phyloP scores from a whole-genome alignment of 2,329 filamentous ascomycete genomes.

The Aspergillus awamori region DNA sequence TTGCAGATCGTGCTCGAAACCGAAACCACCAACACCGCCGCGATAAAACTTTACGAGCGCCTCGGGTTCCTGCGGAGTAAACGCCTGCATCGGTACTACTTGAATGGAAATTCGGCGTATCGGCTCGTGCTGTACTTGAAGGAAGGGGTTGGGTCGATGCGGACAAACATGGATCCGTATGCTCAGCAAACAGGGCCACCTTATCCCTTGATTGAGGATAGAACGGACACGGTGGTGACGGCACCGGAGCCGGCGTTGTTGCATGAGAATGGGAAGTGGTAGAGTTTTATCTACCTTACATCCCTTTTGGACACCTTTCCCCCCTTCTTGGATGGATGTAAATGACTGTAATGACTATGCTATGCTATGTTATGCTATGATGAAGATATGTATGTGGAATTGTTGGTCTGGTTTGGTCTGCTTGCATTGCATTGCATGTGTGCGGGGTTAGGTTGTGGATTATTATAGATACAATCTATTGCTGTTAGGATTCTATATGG shows the following conservation, averaged over 20 bases:
- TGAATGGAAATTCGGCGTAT: conserved; percentile 95
- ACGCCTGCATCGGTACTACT: conserved; percentile 88
- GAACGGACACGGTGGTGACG: background rate
- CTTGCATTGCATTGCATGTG: background rate
- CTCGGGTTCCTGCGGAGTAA: conserved; percentile 92
- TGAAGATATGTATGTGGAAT: conserved; percentile 7
- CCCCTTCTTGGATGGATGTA: background rate
- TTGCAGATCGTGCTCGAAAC: conserved; percentile 83
- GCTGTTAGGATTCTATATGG: conserved; percentile 7
- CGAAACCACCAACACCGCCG: conserved; percentile 86
- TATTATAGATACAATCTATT: conserved; percentile 16
- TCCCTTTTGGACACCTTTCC: too few relatives aligned
- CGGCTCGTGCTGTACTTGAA: conserved; percentile 81
- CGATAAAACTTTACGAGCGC: conserved; percentile 89
- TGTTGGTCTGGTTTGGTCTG: background rate
- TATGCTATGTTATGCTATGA: conserved; percentile 8
- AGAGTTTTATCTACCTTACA: background rate
- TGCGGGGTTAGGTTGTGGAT: conserved; percentile 5
- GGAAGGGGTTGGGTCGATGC: conserved; percentile 54
- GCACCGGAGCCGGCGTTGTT: conserved; percentile 21
- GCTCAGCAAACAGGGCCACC: conserved; percentile 17
- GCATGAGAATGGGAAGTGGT: conserved; percentile 28
- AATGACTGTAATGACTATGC: conserved; percentile 8
- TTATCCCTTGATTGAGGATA: conserved; percentile 8
- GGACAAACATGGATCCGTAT: conserved; percentile 41